Base-by-base conservation (phyloP, 2,329 filamentous ascomycete species). In the Escovopsis weberi region DNA sequence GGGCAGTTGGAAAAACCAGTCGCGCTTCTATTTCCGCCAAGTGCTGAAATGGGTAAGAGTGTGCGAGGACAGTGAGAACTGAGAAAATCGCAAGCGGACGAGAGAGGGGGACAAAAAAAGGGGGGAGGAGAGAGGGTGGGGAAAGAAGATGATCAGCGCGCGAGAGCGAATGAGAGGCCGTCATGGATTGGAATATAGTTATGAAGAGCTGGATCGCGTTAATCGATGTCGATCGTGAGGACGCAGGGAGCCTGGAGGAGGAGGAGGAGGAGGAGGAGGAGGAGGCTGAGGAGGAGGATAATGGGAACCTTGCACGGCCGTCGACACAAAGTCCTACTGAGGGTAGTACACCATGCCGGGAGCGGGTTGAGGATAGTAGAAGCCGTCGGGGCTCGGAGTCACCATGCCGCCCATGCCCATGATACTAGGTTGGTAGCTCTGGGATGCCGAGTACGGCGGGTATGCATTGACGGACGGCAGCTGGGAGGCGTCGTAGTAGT, bases 401-500 rank as follows among this genome's bases (percentile, higher is more conserved):
- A 87, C 82, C 79, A 91, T 87, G 9, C 82, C 81, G 48, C 79
- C 80, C 74, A 88, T 85, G 37, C 78, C 79, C 47, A 81, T 69
- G 38, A 78, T 68, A 37, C 70, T 74, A 15, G 66, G 58, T 43
- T 68, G 66, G 53, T 79, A 85, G 43, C 67, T 57, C 45, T 68
- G 72, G 34, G 68, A 59, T 6, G 68, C 55, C 43, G 68, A 65
- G 48, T 71, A 74, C 1, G 63, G 44, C 28, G 67, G 63, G 49
- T 74, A 75, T 18, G 59, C 53, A 39, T 65, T 57, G 48, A 75
- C 65, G 1, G 72, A 64, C 26, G 75, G 67, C 39, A 88, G 66
- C 55, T 87, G 81, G n/a, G 79, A 72, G 7, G 85, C 73, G 55
- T 94, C 84, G 54, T 87, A 88, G 59, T 94, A 98, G 61, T 94